Percentiles rank a stretch among this genome's conserved stretches.
Evolutionary conservation across 2,329 filamentous ascomycete genomes (phyloP).

Genomic region (Trematosphaeria pertusa): DNA sequence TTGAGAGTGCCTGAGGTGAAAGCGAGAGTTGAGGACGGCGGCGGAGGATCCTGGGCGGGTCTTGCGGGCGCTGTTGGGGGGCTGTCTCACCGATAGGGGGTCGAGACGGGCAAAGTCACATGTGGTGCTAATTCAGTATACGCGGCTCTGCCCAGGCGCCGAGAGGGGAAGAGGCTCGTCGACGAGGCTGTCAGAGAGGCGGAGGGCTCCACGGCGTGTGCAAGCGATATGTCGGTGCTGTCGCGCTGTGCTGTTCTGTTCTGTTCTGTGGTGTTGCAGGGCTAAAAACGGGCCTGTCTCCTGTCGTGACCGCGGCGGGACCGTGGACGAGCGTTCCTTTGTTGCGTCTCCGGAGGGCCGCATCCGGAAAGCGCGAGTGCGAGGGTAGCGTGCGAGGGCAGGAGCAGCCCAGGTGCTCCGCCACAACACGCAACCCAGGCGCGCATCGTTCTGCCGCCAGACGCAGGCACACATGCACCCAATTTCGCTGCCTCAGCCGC

Average conservation of each 20-base stretch:
- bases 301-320: neutral
- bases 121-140: conserved; percentile 30
- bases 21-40: conserved; percentile 23
- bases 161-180: conserved; percentile 2
- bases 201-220: neutral
- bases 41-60: conserved; percentile 27
- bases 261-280: neutral
- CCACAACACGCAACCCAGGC: conserved; percentile 11
- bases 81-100: conserved; percentile 36
- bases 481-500: conserved; percentile 10
- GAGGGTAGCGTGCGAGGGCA: neutral
- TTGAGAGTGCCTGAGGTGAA: conserved; percentile 34
- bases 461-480: conserved; percentile 4
- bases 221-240: neutral
- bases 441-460: conserved; percentile 3
- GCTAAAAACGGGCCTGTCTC: neutral
- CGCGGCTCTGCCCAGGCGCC: conserved; percentile 22
- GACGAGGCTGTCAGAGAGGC: neutral
- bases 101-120: conserved; percentile 37
- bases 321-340: neutral
- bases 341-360: conserved; percentile 4
- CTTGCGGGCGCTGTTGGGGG: conserved; percentile 21
- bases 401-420: conserved; percentile 14
- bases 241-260: neutral
- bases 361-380: conserved; percentile 8